A percentile compares a stretch with the other conserved stretches of the same genome.
Evolutionary conservation across 2,329 filamentous ascomycete genomes (phyloP).

Genomic region (Orbilia blumenaviensis): DNA sequence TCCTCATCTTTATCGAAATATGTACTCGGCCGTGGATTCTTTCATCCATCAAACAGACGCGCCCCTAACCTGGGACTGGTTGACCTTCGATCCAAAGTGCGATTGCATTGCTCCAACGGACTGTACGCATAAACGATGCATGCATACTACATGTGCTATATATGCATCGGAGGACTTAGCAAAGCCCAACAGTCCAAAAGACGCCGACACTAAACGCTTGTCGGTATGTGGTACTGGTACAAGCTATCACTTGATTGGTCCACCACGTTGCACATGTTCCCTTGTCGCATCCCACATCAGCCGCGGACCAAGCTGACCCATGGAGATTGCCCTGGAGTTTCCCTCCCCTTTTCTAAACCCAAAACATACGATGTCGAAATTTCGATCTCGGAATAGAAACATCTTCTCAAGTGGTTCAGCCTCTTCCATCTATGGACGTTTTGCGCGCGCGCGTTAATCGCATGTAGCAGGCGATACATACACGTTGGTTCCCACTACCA

Average conservation of each 20-base stretch:
- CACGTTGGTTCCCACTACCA: not conserved
- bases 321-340: constrained; percentile 27
- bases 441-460: constrained; percentile 11
- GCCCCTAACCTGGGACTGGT: no score
- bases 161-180: no score
- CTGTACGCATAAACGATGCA: no score
- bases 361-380: constrained; percentile 11
- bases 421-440: constrained; percentile 17
- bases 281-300: constrained; percentile 9
- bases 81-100: no score
- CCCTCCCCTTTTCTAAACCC: constrained; percentile 28
- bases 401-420: not conserved
- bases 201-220: not conserved
- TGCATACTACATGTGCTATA: no score
- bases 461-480: constrained; percentile 23
- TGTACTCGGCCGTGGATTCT: no score
- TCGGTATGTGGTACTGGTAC: not conserved
- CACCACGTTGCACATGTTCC: not conserved
- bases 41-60: no score
- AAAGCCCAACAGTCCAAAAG: not conserved
- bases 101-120: constrained; percentile 22
- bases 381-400: constrained; percentile 7
- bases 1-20: no score
- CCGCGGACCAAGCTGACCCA: constrained; percentile 15
- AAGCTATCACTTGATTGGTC: constrained; percentile 11